Base-by-base conservation (phyloP, 2,329 filamentous ascomycete species). In the Pseudodiploospora longispora region DNA sequence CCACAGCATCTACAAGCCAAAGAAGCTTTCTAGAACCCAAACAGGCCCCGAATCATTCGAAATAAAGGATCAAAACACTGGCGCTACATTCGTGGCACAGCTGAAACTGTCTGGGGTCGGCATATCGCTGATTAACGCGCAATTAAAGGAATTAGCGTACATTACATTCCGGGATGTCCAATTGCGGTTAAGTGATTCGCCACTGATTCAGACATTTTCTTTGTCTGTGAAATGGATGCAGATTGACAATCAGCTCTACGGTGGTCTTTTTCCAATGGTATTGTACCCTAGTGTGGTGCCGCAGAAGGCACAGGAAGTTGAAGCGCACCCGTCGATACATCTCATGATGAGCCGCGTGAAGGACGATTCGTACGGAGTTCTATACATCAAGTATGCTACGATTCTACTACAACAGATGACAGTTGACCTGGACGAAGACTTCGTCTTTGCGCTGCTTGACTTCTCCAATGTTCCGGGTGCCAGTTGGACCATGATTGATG, bases 371-470 rank as follows among this genome's bases (percentile, higher is more conserved):
- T 98, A 97, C 59, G 93, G 93, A 56, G 93, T 98, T 27, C 71
- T 96, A 7, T 98, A 98, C 66, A 90, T 98, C 75, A 98, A 98
- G 64, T 98, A 98, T 63, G 91, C 93, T 27, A 95, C 91, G 0
- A 66, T 98, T 38, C 71, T 98, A 30, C 71, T 98, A 38, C 93
- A 98, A 64, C 90, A 98, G 64, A 96, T 98, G 90, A 98, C 93
- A 0, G 75, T 98, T 3, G 93, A 98, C 56, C 82, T 98, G 40
- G 93, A 98, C 52, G 93, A 98, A 58, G 93, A 98, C 61, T 98
- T 98, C 66, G 90, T 98, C 46, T 95, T 95, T 62, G 90, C 93
- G 0, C 78, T 98, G 49, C 72, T 98, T 2, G 94, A 98, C 62
- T 98, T 96, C 60, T 84, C 87, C 31, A 95, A 95, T 65, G 83